phyloP scores from a whole-genome alignment of 306 rosid genomes.

The Lagenaria siceraria region DNA sequence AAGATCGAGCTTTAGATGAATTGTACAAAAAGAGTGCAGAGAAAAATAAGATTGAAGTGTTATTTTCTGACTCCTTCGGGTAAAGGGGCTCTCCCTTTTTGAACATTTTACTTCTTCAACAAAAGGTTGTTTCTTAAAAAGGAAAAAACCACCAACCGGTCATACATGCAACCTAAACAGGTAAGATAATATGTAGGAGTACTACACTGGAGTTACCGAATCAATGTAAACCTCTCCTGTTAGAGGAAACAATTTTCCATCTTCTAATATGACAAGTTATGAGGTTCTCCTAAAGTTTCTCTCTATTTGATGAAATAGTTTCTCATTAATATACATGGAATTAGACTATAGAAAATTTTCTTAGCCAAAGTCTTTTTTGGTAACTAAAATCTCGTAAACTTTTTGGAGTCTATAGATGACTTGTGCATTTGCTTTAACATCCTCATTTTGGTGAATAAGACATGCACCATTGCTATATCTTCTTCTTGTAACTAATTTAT shows the following conservation, averaged over 20 bases:
- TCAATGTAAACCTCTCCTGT: not conserved
- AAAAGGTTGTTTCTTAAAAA: not conserved
- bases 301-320: not conserved
- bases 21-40: too few relatives aligned
- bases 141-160: not conserved
- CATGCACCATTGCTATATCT: not conserved
- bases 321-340: not conserved
- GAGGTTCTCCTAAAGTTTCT: not conserved
- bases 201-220: not conserved
- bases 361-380: not conserved
- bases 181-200: not conserved
- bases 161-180: not conserved
- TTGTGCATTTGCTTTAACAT: not conserved
- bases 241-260: not conserved
- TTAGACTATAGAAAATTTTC: not conserved
- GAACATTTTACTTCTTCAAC: not conserved
- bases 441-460: not conserved
- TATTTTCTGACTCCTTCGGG: not conserved
- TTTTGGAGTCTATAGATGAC: not conserved
- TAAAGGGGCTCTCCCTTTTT: not conserved
- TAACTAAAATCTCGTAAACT: not conserved
- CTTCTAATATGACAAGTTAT: not conserved
- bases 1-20: too few relatives aligned
- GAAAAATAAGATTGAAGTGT: not conserved
- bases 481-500: not conserved